Evolutionary conservation across 495 filamentous ascomycete species (phyloP).

Genomic region (Penicillium odoratum): DNA sequence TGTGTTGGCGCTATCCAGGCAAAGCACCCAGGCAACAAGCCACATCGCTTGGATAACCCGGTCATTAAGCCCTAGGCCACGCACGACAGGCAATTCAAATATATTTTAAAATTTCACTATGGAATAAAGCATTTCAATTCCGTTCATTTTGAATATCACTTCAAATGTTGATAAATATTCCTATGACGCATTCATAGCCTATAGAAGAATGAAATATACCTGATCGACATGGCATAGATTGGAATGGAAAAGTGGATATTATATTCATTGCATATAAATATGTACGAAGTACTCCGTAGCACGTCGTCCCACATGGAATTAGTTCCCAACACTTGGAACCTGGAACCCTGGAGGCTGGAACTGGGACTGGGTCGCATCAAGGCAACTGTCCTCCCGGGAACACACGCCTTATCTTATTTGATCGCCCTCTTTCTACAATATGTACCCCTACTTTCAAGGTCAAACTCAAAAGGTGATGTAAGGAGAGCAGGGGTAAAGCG

Average conservation of each 20-base stretch:
- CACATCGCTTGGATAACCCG: neutral
- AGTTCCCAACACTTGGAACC: neutral
- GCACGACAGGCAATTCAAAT: neutral
- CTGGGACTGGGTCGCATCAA: neutral
- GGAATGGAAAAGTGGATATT: neutral
- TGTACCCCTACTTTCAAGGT: neutral
- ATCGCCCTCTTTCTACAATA: neutral
- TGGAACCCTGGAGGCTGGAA: neutral
- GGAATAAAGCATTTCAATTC: neutral
- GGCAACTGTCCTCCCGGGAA: neutral
- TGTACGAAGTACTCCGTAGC: neutral
- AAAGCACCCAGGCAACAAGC: neutral
- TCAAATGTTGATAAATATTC: no score
- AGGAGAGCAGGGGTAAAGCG: constrained; percentile 1
- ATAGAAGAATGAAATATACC: no score
- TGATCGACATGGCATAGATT: neutral
- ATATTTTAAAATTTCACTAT: neutral
- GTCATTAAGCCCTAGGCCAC: neutral
- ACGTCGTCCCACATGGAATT: neutral
- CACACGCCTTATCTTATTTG: neutral
- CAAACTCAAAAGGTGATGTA: neutral
- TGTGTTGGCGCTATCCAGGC: neutral
- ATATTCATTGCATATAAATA: neutral
- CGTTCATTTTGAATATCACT: no score
- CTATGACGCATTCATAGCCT: no score